Evolutionary conservation across 352 stramenopile species (phyloP), one percentile per base, ranked within the genome.

Genomic region (Globisporangium cylindrosporum): DNA sequence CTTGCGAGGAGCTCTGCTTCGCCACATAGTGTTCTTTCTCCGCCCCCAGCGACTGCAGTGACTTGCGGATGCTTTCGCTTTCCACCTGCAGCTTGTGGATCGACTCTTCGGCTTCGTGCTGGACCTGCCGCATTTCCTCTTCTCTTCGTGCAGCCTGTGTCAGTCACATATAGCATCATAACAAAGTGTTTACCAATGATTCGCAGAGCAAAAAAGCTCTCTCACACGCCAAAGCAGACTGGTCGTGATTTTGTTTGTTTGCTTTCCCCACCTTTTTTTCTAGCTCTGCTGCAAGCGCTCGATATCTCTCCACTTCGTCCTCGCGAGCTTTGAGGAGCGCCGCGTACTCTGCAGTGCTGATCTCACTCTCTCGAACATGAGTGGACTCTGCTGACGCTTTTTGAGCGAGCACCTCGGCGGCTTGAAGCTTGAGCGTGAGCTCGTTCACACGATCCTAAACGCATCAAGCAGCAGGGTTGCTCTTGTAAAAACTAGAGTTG

Each of bases 1-100:
- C 83, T 49, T 92, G 80, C 0, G 77, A 88, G 2, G 83, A 78
- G 22, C 69, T 71, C 51, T 85, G 81, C 62, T 88, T 92, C 8
- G 63, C 70, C 22, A 62, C 43, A 20, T 79, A 69, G 54, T 81
- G 75, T 25, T 89, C 77, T 15, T 83, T 84, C 70, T 92, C 84
- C 32, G 70, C 66, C 64, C 92, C 82, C 22, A 90, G 65, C 7
- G 68, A 62, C 36, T 92, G 76, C 9, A 89, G 22, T 32, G 66
- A 71, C 64, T 88, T 80, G 15, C 74, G 70, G 4, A 80, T 55
- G 51, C 68, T 77, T n/a, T 89, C 81, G 14, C 67, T 72, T 43
- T 91, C 85, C 18, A 79, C 72, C 62, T 82, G 78, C 48, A 82
- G 66, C 51, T 78, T 80, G 20, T 91, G 81, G 2, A 73, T 73